Conservation (phyloP, 139 green algal species). For the Pseudopediastrum boryanum region DNA sequence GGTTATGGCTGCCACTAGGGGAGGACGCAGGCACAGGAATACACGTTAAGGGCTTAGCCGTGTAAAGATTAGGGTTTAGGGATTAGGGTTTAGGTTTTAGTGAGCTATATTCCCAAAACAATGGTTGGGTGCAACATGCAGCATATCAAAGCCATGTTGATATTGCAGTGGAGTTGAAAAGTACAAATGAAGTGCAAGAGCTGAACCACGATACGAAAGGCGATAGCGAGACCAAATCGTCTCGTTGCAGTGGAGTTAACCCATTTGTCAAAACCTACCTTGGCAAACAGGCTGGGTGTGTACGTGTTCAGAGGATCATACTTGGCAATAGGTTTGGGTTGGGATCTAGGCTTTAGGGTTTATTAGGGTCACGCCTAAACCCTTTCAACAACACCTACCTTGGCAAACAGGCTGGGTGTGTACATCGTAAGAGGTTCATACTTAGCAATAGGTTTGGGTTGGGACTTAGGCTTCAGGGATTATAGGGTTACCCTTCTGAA, state of each 20-base stretch:
- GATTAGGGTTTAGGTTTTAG: neutral
- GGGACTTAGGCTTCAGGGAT: neutral
- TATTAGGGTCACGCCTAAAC: neutral
- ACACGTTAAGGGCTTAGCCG: no score
- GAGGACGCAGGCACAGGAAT: neutral
- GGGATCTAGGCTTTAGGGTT: neutral
- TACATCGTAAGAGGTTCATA: neutral
- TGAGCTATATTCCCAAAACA: neutral
- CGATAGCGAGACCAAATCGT: no score
- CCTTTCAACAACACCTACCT: neutral
- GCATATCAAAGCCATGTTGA: no score
- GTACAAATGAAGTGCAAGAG: no score
- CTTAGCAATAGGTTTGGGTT: neutral
- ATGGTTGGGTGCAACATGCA: neutral
- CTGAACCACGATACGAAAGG: no score
- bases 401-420: neutral
- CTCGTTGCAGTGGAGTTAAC: no score
- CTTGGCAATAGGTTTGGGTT: neutral
- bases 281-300: neutral
- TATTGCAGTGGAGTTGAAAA: no score
- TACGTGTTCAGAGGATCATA: neutral
- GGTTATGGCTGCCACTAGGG: neutral
- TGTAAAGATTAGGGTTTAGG: neutral
- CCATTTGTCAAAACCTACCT: neutral
- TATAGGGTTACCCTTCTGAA: neutral